Base-by-base conservation (phyloP, 2,329 filamentous ascomycete species). In the Zymoseptoria ardabiliae region DNA sequence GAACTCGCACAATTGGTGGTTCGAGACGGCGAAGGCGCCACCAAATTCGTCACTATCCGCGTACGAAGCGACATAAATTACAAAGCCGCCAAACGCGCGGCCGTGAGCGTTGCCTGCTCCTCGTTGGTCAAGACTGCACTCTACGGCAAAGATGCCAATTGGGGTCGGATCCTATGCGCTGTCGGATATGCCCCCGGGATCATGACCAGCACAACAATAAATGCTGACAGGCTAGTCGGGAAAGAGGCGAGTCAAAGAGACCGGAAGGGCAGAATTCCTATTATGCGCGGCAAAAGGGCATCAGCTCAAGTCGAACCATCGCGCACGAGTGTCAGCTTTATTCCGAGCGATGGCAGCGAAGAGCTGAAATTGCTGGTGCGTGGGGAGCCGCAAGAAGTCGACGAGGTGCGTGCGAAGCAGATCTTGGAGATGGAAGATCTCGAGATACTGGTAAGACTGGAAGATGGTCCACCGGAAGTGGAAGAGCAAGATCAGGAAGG, bases 91-190 rank as follows among this genome's bases (percentile, higher is more conserved):
- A 85, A 89, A 58, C 83, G 86, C 70, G 87, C 97, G 62, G 94
- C 92, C 10, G 89, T 87, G 63, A 88, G 90, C 53, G 97, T 99
- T 72, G 92, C 94, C 17, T 85, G 88, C 55, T 96, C 91, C 0
- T 91, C 94, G 8, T 84, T 99, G 11, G 94, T 99, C 68, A 99
- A 99, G 81, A 99, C 94, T 0, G 94, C 94, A 0, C 81, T 99
- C 49, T 99, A 99, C 75, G 94, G 94, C 65, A 91, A 91, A 73
- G 94, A 99, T 73, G 94, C 94, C 19, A 99, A 99, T 79, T 99
- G 94, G 94, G 94, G 94, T 35, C 91, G 94, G 57, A 96, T 99
- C 63, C 82, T 97, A 25, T 97, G 94, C 74, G 93, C 94, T 0
- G 91, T 92, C 4, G 94, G 94, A 2, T 97, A 97, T 72, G 79